A percentile compares a stretch with the other conserved stretches of the same genome.
These are phyloP conservation scores for Penicillium rolfsii DNA, from an alignment of 2,329 filamentous ascomycete genomes.

Conservation along the genomic window DNA sequence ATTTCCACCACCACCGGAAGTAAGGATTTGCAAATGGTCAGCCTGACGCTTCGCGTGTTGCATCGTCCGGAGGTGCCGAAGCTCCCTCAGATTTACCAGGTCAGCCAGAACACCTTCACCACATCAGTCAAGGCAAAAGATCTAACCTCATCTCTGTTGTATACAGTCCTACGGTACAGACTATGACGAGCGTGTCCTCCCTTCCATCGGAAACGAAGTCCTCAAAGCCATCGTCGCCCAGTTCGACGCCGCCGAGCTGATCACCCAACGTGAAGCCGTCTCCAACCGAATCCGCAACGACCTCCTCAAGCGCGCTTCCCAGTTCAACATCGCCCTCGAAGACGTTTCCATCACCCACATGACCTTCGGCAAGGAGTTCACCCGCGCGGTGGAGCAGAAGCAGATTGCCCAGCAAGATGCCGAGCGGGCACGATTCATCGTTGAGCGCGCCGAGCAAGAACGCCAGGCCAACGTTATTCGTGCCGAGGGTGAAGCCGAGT, in stretches of 20 bases:
- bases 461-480: slow-evolving; percentile 97
- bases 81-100: slow-evolving; percentile 98
- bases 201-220: slow-evolving; percentile 98
- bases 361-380: slow-evolving; percentile 99
- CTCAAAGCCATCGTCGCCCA: slow-evolving; percentile 98
- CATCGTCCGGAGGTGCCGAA: slow-evolving; percentile 91
- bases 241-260: slow-evolving; percentile 97
- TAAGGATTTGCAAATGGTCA: slow-evolving; percentile 99
- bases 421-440: slow-evolving; percentile 94
- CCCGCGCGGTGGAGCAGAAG: slow-evolving; percentile 98
- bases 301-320: slow-evolving; percentile 85
- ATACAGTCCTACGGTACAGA: slow-evolving; percentile 91
- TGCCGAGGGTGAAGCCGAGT: slow-evolving; percentile 96
- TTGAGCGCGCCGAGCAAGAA: slow-evolving; percentile 98
- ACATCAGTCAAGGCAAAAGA: not conserved
- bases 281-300: slow-evolving; percentile 91
- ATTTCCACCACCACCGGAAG: slow-evolving; percentile 96
- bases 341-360: slow-evolving; percentile 99
- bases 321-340: slow-evolving; percentile 99
- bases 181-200: slow-evolving; percentile 97
- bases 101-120: slow-evolving; percentile 42
- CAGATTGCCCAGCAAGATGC: slow-evolving; percentile 99
- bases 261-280: slow-evolving; percentile 97
- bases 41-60: slow-evolving; percentile 91
- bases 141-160: slow-evolving; percentile 1